These are phyloP conservation scores for Solanum peruvianum DNA, from an alignment of 257 asterid species.

Conservation along the genomic window DNA sequence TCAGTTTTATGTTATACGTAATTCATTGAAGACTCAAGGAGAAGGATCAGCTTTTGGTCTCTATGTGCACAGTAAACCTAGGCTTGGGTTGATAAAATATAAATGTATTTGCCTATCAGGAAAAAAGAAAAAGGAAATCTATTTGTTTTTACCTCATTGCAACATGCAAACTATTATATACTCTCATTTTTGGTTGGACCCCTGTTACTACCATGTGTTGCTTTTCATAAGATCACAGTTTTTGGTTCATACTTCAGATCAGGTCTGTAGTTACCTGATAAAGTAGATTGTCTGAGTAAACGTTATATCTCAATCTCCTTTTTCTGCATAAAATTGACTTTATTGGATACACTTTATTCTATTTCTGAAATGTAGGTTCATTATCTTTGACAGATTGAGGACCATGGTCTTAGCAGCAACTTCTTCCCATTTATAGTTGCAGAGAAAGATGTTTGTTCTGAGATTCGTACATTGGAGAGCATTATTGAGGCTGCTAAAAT, in stretches of 20 bases:
- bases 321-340: neutral
- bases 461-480: conserved; percentile 28
- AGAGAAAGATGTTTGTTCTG: conserved; percentile 57
- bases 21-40: neutral
- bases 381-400: conserved; percentile 45
- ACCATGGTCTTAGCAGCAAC: conserved; percentile 46
- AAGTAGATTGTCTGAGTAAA: neutral
- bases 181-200: neutral
- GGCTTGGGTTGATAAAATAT: neutral
- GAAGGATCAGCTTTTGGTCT: neutral
- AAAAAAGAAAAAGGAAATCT: neutral
- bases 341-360: neutral
- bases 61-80: neutral
- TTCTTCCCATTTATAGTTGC: conserved; percentile 83
- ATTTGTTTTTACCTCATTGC: neutral
- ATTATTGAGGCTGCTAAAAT: conserved; percentile 10
- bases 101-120: neutral
- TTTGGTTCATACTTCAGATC: neutral
- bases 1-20: neutral
- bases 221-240: neutral
- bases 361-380: neutral
- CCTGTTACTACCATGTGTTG: neutral
- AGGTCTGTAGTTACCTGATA: neutral
- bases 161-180: neutral
- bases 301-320: neutral